Percentiles rank a stretch among this genome's conserved stretches.
Evolutionary conservation across 176 grass and related monocot species (phyloP).

Genomic region (Carex littledalei): DNA sequence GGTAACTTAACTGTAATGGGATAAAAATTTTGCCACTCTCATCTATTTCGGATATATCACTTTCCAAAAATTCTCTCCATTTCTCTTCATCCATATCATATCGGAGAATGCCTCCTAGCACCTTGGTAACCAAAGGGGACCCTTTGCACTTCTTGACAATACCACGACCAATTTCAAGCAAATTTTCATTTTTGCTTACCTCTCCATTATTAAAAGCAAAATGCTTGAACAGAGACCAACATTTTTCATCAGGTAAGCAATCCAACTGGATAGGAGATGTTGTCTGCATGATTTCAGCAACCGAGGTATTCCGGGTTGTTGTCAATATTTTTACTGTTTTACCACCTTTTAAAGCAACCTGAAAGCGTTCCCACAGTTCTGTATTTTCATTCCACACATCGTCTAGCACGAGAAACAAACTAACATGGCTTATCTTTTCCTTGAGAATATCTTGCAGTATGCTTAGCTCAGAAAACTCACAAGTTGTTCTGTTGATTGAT

Average conservation of each 20-base stretch:
- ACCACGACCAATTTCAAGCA: background rate
- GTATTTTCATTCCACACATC: slow-evolving; percentile 33
- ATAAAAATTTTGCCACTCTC: too few species aligned
- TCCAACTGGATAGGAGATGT: background rate
- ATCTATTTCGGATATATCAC: too few species aligned
- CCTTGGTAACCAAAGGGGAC: slow-evolving; percentile 13
- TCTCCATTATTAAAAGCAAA: background rate
- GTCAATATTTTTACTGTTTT: slow-evolving; percentile 14
- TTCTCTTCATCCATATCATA: too few species aligned
- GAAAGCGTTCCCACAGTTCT: slow-evolving; percentile 15
- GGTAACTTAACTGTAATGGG: too few species aligned
- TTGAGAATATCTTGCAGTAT: background rate
- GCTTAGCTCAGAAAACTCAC: background rate
- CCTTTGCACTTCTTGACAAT: slow-evolving; percentile 25
- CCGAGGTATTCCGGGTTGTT: slow-evolving; percentile 16
- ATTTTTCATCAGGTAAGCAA: background rate
- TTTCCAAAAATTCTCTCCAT: too few species aligned
- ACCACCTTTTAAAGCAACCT: background rate
- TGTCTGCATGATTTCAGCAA: slow-evolving; percentile 22
- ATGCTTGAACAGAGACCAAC: slow-evolving; percentile 19
- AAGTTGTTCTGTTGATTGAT: background rate
- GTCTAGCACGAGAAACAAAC: slow-evolving; percentile 33
- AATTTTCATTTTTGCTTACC: background rate
- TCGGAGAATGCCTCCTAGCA: too few species aligned
- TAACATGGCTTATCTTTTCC: background rate